These are phyloP conservation scores for Thozetella sp. DNA, from an alignment of 495 filamentous ascomycete species.

Conservation along the genomic window DNA sequence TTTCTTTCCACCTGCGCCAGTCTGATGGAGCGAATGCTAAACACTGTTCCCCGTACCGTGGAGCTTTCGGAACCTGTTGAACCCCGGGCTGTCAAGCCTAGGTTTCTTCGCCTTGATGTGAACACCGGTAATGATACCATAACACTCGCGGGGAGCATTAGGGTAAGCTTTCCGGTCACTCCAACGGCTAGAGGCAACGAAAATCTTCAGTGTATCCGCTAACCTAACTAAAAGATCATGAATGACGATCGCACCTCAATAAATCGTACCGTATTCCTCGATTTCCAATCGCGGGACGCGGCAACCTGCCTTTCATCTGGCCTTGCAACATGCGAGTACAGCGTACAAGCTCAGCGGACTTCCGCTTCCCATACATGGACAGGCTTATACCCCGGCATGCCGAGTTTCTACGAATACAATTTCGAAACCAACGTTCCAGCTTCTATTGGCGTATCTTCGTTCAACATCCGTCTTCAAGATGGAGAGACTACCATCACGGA, in stretches of 20 bases:
- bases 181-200: background rate
- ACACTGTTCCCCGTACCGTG: constrained; percentile 9
- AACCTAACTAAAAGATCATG: background rate
- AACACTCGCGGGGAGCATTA: background rate
- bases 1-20: constrained; percentile 1
- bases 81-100: constrained; percentile 6
- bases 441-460: constrained; percentile 9
- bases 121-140: background rate
- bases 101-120: background rate
- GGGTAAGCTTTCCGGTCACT: background rate
- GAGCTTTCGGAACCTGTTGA: constrained; percentile 7
- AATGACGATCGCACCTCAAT: background rate
- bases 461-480: constrained; percentile 7
- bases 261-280: background rate
- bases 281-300: constrained; percentile 1
- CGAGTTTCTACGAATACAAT: background rate
- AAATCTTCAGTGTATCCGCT: background rate
- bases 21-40: constrained; percentile 12
- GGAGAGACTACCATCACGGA: background rate
- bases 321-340: background rate
- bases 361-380: background rate
- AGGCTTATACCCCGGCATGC: background rate
- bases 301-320: background rate
- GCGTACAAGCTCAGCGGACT: background rate
- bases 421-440: constrained; percentile 2